phyloP scores from a whole-genome alignment of 208 protist genomes.

The Leishmania mexicana region DNA sequence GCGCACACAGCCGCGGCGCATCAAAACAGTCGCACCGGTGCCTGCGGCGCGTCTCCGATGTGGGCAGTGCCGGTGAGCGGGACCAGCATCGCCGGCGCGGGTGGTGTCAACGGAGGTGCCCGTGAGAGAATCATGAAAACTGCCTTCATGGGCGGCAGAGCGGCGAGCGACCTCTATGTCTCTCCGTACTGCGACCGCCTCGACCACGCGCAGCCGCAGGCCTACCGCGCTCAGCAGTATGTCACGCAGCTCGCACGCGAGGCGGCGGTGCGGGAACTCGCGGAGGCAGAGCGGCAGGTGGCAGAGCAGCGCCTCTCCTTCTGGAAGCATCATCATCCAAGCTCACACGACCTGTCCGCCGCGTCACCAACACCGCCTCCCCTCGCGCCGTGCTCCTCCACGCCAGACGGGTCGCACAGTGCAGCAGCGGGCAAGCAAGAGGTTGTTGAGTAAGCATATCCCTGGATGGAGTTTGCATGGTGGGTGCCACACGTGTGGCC shows the following conservation, averaged over 20 bases:
- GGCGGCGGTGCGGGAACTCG: constrained; percentile 51
- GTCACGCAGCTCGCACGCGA: constrained; percentile 44
- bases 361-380: not conserved
- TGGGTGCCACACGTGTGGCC: not conserved
- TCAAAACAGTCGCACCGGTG: not conserved
- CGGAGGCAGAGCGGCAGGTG: constrained; percentile 36
- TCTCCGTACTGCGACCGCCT: constrained; percentile 22
- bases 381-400: not conserved
- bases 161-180: not conserved
- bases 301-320: constrained; percentile 42
- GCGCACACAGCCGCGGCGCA: not conserved
- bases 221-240: constrained; percentile 27
- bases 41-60: not conserved
- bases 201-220: constrained; percentile 29
- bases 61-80: constrained; percentile 2
- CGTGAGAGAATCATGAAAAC: not conserved
- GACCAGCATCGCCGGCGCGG: not conserved
- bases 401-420: not conserved
- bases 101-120: not conserved
- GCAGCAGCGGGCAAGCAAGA: not conserved
- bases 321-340: constrained; percentile 1
- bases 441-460: not conserved
- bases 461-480: not conserved
- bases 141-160: not conserved
- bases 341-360: not conserved